Base-by-base conservation (phyloP, 2,329 filamentous ascomycete species). In the Ploettnerulaceae sp. region DNA sequence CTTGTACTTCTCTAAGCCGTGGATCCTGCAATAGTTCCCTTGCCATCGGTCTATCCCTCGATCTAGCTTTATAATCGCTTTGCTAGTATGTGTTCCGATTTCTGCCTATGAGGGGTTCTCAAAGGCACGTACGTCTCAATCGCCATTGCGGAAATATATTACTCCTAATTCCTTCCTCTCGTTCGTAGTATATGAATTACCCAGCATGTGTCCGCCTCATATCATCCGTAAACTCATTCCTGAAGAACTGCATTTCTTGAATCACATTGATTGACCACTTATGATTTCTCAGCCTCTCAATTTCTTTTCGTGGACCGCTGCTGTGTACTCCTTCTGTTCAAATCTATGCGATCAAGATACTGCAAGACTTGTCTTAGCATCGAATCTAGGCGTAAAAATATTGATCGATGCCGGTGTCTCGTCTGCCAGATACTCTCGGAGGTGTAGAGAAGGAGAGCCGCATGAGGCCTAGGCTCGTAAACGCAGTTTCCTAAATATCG, bases 261-360 rank as follows among this genome's bases (percentile, higher is more conserved):
- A 48, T 65, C 6, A 33, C 21, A 3, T 55, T 63, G 55, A 60
- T 61, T 46, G 61, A 54, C 2, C 69, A 75, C 57, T n/a, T n/a
- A n/a, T n/a, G 66, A 72, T 55, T 69, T 75, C 55, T 73, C 74
- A 57, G 57, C 61, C 4, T 64, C 66, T 5, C 71, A 75, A 55
- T 65, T 67, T 2, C 58, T 70, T 1, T 41, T 53, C 17, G 71
- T 66, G 68, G 69, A n/a, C n/a, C n/a, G n/a, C n/a, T n/a, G n/a
- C n/a, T 34, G 63, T 71, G 12, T 74, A 72, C 56, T 62, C 72
- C 43, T 61, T 74, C 45, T 68, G 71, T n/a, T 64, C 64, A 58
- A 71, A 74, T 44, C 60, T 76, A 32, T 72, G 74, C 52, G 70
- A 54, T 64, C 17, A 55, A 57, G 22, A 69, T 70, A 33, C 55